Conservation (phyloP, 2,329 filamentous ascomycete species). For the Alternaria arbusti region DNA sequence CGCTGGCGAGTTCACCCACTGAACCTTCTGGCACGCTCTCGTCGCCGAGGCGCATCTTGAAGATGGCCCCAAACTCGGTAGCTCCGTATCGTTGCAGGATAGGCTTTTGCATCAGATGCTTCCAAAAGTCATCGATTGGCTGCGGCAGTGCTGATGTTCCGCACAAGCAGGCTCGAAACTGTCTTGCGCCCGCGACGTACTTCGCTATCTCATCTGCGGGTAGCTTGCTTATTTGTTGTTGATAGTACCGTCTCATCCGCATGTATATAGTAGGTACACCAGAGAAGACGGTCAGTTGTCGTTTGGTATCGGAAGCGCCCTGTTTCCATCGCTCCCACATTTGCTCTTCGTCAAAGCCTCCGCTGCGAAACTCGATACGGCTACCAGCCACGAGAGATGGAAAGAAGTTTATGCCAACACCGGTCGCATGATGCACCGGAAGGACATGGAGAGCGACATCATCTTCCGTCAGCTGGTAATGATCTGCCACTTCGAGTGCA, state of each 20-base stretch:
- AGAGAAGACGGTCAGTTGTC: conserved; percentile 44
- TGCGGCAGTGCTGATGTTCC: conserved; percentile 58
- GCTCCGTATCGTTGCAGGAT: conserved; percentile 55
- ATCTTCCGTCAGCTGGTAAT: conserved; percentile 39
- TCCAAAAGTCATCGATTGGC: conserved; percentile 61
- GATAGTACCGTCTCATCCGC: conserved; percentile 46
- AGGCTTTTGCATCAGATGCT: conserved; percentile 50
- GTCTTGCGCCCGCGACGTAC: conserved; percentile 54
- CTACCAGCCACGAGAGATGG: conserved; percentile 42
- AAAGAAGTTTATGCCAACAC: conserved; percentile 46
- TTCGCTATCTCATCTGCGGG: conserved; percentile 37
- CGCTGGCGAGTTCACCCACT: conserved; percentile 48
- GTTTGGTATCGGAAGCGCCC: conserved; percentile 27
- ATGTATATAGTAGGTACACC: conserved; percentile 48
- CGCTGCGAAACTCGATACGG: conserved; percentile 45
- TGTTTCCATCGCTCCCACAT: conserved; percentile 46
- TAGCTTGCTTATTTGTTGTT: conserved; percentile 41
- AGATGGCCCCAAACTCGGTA: conserved; percentile 53
- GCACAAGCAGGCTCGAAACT: conserved; percentile 52
- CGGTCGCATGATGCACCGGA: conserved; percentile 47
- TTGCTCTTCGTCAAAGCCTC: conserved; percentile 44
- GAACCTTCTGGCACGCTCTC: conserved; percentile 36
- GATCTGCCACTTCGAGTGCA: conserved; percentile 42
- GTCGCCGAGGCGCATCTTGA: conserved; percentile 50
- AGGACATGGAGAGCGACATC: conserved; percentile 46